Evolutionary conservation across 23 red algal species (phyloP).

Genomic region (Agarophyton chilense): DNA sequence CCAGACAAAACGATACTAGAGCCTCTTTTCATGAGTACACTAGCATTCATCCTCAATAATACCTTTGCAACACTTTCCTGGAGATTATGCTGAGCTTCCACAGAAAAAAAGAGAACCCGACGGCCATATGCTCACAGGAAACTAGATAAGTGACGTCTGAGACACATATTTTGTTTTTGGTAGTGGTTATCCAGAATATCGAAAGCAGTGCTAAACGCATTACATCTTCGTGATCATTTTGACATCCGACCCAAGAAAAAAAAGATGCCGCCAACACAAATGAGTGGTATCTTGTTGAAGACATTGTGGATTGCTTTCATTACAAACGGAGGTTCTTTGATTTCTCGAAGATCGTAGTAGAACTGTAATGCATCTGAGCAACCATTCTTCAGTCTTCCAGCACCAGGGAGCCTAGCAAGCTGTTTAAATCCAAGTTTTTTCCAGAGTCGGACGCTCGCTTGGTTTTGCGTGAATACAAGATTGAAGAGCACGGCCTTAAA

Average conservation of each 20-base stretch:
- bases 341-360: constrained; percentile 56
- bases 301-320: background rate
- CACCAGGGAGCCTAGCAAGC: constrained; percentile 47
- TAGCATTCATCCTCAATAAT: too few relatives aligned
- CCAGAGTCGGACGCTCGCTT: constrained; percentile 65
- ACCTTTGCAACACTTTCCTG: too few relatives aligned
- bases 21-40: too few relatives aligned
- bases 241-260: background rate
- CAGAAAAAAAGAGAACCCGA: too few relatives aligned
- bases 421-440: constrained; percentile 48
- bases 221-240: background rate
- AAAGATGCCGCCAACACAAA: background rate
- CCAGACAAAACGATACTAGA: too few relatives aligned
- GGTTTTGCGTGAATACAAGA: constrained; percentile 76
- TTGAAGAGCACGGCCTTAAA: constrained; percentile 79
- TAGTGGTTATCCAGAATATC: too few relatives aligned
- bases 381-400: constrained; percentile 33
- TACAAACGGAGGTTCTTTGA: background rate
- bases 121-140: too few relatives aligned
- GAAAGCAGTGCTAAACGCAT: too few relatives aligned
- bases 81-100: too few relatives aligned
- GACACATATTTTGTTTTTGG: too few relatives aligned
- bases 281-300: background rate
- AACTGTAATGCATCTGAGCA: constrained; percentile 54
- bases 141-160: too few relatives aligned